A percentile compares a stretch with the other conserved stretches of the same genome.
Conservation (phyloP, 2,329 filamentous ascomycete species). For the Metarhizium rileyi region DNA sequence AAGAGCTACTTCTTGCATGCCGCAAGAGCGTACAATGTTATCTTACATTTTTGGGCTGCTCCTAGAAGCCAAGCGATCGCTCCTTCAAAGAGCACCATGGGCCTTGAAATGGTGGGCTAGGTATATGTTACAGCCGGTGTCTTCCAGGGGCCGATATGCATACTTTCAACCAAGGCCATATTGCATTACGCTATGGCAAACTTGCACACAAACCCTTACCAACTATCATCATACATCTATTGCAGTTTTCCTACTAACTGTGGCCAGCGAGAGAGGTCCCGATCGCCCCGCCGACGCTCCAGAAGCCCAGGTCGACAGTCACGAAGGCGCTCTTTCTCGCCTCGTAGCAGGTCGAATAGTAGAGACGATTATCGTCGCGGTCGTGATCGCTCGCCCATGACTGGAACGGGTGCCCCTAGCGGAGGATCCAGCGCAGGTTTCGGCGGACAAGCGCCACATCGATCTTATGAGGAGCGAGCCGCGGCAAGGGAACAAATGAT, state of each 20-base stretch:
- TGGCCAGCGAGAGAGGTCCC: constrained; percentile 70
- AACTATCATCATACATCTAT: neutral
- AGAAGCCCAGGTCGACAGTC: constrained; percentile 65
- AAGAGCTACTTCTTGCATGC: neutral
- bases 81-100: too few relatives aligned
- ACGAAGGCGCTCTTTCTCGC: constrained; percentile 68
- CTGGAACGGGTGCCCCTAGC: constrained; percentile 56
- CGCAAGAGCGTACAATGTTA: too few relatives aligned
- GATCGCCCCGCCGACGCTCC: constrained; percentile 72
- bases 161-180: too few relatives aligned
- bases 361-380: constrained; percentile 67
- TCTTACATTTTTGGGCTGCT: too few relatives aligned
- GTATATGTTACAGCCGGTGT: too few relatives aligned
- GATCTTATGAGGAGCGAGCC: constrained; percentile 75
- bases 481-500: constrained; percentile 91
- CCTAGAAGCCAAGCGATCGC: too few relatives aligned
- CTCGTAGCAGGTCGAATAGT: constrained; percentile 65
- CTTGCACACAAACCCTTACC: neutral
- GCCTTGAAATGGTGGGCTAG: too few relatives aligned
- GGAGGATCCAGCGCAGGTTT: constrained; percentile 62
- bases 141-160: too few relatives aligned
- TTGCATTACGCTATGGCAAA: neutral
- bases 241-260: constrained; percentile 15
- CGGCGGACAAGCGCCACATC: constrained; percentile 50
- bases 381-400: constrained; percentile 78